These are phyloP conservation scores for Botryococcus braunii DNA, from an alignment of 163 green algal genomes.

Conservation along the genomic window DNA sequence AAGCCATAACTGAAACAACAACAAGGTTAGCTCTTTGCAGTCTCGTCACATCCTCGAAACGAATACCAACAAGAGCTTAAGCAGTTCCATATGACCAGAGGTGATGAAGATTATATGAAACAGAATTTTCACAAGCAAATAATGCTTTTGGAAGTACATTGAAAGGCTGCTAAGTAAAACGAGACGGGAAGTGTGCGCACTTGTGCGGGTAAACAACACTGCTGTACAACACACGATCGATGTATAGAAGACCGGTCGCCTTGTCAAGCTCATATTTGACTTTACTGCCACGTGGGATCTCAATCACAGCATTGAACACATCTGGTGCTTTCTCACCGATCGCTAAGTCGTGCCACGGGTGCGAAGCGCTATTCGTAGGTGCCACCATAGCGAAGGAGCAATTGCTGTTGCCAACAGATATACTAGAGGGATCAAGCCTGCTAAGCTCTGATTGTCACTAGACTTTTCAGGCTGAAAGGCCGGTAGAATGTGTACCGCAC, in stretches of 20 bases:
- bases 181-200: too few species aligned
- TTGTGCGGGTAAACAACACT: constrained; percentile 78
- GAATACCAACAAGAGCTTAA: constrained; percentile 2
- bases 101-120: background rate
- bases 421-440: too few species aligned
- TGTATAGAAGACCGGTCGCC: constrained; percentile 69
- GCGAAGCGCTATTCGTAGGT: too few species aligned
- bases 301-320: constrained; percentile 68
- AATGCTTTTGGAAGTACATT: too few species aligned
- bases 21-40: background rate
- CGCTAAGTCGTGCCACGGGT: constrained; percentile 82
- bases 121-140: background rate
- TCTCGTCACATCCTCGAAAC: background rate
- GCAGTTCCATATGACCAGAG: background rate
- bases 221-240: constrained; percentile 91
- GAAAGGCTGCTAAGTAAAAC: too few species aligned
- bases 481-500: too few species aligned
- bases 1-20: constrained; percentile 37
- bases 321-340: constrained; percentile 54
- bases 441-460: too few species aligned
- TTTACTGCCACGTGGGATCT: constrained; percentile 76
- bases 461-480: too few species aligned
- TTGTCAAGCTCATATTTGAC: constrained; percentile 95
- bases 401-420: too few species aligned
- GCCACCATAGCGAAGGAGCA: too few species aligned